Evolutionary conservation across 768 basidiomycete genomes (phyloP), one percentile per base, ranked within the genome.

Genomic region (Harrya chromipes): DNA sequence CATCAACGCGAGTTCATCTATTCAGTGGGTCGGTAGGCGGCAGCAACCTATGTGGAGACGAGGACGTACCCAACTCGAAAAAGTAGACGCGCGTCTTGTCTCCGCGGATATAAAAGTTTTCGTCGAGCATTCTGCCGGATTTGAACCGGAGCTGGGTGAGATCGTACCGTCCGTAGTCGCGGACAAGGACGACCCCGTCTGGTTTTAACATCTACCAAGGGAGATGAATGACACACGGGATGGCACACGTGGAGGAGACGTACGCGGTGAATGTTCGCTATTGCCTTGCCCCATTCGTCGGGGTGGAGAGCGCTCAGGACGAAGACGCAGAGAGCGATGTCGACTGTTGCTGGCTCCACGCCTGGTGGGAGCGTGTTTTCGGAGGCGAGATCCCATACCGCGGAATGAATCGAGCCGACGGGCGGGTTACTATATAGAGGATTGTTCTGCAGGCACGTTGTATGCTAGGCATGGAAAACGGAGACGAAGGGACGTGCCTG

Each of bases 61-160:
- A 37, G 27, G 1, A 56, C 72, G 26, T 57, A 90, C 94, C 90
- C 11, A 90, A 67, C 52, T 90, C 87, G 57, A 99, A 99, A 67
- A 98, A 99, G 69, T 97, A 98, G 0, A 99, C 97, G 34, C 97
- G 77, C 0, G 97, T 98, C 61, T 92, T 94, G 71, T 99, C 97
- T 1, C 97, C 97, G 33, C 97, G 81, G 44, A 97, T 87, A 62
- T 99, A 99, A 56, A 99, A 85, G 64, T 97, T 94, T 40, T 94
- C 92, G 37, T 92, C 89, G 11, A 98, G 79, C 47, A 98, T 78
- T 11, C 97, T 78, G 2, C 86, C 84, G 6, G 78, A 77, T 68
- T 92, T 97, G 76, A 99, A 97, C 10, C 97, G 79, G 39, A 99
- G 74, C 67, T 97, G 95, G 1, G 97, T 90, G 39, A 99, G 80